phyloP scores from a whole-genome alignment of 306 rosid genomes.

The Cucumis sativus region Cucumber_9930_V3 NC_026661.2:15448501-15449000 shows the following conservation, averaged over 20 bases:
- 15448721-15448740: slow-evolving; percentile 39
- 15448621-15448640: slow-evolving; percentile 1
- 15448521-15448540: not conserved
- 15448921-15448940: not conserved
- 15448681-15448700: slow-evolving; percentile 11
- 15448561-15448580: not conserved
- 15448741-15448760: slow-evolving; percentile 4
- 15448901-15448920: slow-evolving; percentile 82
- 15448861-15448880: slow-evolving; percentile 67
- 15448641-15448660: not conserved
- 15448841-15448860: slow-evolving; percentile 43
- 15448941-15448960: slow-evolving; percentile 4
- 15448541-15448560: not conserved
- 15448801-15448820: too few species aligned
- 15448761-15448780: not conserved
- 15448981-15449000: slow-evolving; percentile 9
- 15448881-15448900: slow-evolving; percentile 89
- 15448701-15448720: slow-evolving; percentile 74
- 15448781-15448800: not conserved
- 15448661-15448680: not conserved
- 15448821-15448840: slow-evolving; percentile 19
- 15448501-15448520: not conserved
- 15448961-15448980: slow-evolving; percentile 6
- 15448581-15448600: not conserved
- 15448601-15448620: not conserved